Evolutionary conservation across 768 basidiomycete species (phyloP), one percentile per base, ranked within the genome.

Genomic region (Tricholoma furcatifolium): DNA sequence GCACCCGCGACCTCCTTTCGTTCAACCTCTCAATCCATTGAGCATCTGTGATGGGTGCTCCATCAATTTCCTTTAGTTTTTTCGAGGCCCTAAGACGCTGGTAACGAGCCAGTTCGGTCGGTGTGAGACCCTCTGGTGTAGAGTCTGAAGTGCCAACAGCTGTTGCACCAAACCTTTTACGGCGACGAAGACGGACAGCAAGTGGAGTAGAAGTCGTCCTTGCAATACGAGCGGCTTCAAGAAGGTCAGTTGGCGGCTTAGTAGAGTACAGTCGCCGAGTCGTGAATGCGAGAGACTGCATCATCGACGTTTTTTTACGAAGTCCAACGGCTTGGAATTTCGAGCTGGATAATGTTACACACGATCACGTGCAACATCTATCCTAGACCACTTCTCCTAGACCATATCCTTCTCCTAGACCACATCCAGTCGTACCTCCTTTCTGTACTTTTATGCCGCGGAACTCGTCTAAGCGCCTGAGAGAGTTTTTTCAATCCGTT

Each of bases 141-240:
- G 79, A 76, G 65, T 84, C 83, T 24, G 79, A 70, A 41, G 64
- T 59, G 36, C 70, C 74, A 51, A 54, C 55, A 35, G 59, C 63
- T 50, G 57, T 60, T 34, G 66, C 61, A 39, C 77, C 73, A 44
- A 75, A 70, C 57, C 72, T 72, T 67, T 81, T 85, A 55, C 68
- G 70, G 51, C 89, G 83, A 47, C 89, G 86, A 15, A 81, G 74
- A 51, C 85, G 84, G 46, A 91, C 88, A 23, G 87, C 86, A 39
- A 83, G 77, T 1, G 89, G 89, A 0, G 87, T 80, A 0, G 89
- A 91, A 7, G 82, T 76, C 24, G 84, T 86, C 39, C 86, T 75
- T 2, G 89, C 87, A 34, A 66, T 73, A 32, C 80, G 67, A 34
- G 79, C 75, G 43, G 71, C 63, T 21, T 73, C 65, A 31, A 72